These are phyloP conservation scores for Pestalotiopsis fici DNA, from an alignment of 2,329 filamentous ascomycete genomes.

Conservation along the genomic window DNA sequence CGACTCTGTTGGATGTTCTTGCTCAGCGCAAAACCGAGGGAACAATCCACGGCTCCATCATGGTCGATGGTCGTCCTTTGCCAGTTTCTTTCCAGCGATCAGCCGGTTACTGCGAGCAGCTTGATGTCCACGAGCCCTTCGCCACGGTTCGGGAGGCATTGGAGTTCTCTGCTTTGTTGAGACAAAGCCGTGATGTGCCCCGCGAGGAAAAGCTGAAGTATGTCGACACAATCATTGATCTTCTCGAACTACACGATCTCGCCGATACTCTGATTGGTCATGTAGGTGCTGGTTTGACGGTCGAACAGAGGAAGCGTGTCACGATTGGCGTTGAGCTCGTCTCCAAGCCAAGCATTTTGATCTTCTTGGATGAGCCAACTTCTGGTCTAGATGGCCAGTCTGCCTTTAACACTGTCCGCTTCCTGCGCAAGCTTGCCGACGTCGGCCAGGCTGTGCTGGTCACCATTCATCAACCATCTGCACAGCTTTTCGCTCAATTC, in stretches of 20 bases:
- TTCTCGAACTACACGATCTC: constrained; percentile 50
- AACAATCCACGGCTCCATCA: constrained; percentile 71
- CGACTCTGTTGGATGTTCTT: constrained; percentile 79
- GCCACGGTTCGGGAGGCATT: constrained; percentile 77
- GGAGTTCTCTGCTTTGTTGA: constrained; percentile 71
- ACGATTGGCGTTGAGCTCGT: constrained; percentile 65
- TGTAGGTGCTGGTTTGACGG: constrained; percentile 53
- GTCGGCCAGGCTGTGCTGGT: constrained; percentile 68
- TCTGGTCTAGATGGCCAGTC: constrained; percentile 69
- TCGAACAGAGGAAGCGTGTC: constrained; percentile 55
- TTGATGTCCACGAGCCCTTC: constrained; percentile 74
- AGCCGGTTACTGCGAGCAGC: constrained; percentile 79
- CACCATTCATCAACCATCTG: constrained; percentile 72
- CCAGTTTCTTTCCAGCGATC: constrained; percentile 77
- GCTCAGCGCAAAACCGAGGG: constrained; percentile 80
- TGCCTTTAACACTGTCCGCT: constrained; percentile 65
- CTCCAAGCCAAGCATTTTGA: constrained; percentile 56
- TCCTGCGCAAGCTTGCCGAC: constrained; percentile 66
- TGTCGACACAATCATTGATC: constrained; percentile 76
- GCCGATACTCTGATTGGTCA: constrained; percentile 48
- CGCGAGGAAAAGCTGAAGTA: constrained; percentile 72
- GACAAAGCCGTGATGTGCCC: constrained; percentile 66
- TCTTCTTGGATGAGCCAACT: constrained; percentile 65
- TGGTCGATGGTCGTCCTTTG: constrained; percentile 72
- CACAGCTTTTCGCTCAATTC: constrained; percentile 66